Base-by-base conservation (phyloP, 139 green algal species). In the Micractinium sp. region DNA sequence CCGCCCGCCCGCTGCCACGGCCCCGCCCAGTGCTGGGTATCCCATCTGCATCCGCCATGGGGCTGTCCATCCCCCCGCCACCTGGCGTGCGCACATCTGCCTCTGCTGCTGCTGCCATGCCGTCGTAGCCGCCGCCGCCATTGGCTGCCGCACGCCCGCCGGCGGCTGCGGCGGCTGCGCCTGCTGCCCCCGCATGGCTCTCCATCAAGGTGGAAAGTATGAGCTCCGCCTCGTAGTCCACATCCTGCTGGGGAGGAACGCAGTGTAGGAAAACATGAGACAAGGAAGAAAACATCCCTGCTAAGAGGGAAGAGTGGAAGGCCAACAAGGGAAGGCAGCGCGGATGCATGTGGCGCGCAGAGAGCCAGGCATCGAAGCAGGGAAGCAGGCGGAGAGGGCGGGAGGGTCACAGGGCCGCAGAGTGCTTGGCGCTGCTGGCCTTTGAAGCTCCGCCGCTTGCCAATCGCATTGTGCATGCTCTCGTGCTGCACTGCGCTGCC, bases 181-280 rank as follows among this genome's bases (percentile, higher is more conserved):
- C 82, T 18, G 84, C 84, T 13, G 35, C 27, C 0, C 47, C 61
- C 0, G 74, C 56, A 69, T 94, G 90, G 25, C 91, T 93, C 82
- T 95, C 94, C 91, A 93, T 86, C 53, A 96, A 85, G 4, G 94
- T 96, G n/a, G 93, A 92, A 77, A 97, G 90, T n/a, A 97, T 92
- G 36, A 97, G 90, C 92, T 95, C 91, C 3, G 93, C 95, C 29
- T 92, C 89, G 63, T 93, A 93, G 41, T 95, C 87, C 27, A 91
- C 63, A 25, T 93, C 93, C 87, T 92, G 86, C 88, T 63, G 7
- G 33, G 22, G 38, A 35, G 31, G 25, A 35, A 69, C 38, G 38
- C 4, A 81, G 71, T 71, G 53, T 19, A 23, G 63, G 20, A 71
- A 25, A 71, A 12, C 63, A 71, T 71, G 63, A 27, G 2, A 71